Conservation (phyloP, 108 stramenopile species). For the Skeletonema marinoi region DNA sequence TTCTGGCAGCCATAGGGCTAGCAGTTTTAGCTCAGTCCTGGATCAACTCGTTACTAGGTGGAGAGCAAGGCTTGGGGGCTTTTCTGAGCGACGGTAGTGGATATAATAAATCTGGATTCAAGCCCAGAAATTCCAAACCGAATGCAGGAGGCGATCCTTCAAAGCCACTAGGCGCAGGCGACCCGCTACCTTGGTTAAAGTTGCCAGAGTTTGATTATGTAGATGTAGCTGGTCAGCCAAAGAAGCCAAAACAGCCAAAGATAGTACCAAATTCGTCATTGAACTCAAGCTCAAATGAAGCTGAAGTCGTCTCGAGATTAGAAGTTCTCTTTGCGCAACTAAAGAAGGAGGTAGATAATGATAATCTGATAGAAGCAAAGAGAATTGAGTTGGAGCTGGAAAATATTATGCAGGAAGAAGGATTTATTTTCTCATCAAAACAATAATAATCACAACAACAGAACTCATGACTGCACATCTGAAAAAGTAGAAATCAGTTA, state of each 20-base stretch:
- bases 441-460: neutral
- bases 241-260: conserved; percentile 7
- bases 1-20: conserved; percentile 41
- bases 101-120: conserved; percentile 56
- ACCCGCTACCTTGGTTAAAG: conserved; percentile 81
- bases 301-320: conserved; percentile 37
- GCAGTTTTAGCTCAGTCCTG: conserved; percentile 61
- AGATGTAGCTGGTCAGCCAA: conserved; percentile 73
- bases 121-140: conserved; percentile 10
- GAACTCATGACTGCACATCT: neutral
- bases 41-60: conserved; percentile 65
- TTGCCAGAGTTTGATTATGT: conserved; percentile 77
- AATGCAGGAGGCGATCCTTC: neutral
- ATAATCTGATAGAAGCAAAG: conserved; percentile 55
- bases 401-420: conserved; percentile 46
- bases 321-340: conserved; percentile 45
- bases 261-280: neutral
- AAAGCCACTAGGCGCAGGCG: conserved; percentile 17
- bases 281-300: conserved; percentile 1
- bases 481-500: neutral
- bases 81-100: conserved; percentile 74
- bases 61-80: conserved; percentile 73
- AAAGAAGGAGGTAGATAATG: conserved; percentile 41
- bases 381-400: conserved; percentile 52
- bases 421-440: conserved; percentile 38